phyloP scores from a whole-genome alignment of 495 filamentous ascomycete genomes.

The Penicillium canescens region DNA sequence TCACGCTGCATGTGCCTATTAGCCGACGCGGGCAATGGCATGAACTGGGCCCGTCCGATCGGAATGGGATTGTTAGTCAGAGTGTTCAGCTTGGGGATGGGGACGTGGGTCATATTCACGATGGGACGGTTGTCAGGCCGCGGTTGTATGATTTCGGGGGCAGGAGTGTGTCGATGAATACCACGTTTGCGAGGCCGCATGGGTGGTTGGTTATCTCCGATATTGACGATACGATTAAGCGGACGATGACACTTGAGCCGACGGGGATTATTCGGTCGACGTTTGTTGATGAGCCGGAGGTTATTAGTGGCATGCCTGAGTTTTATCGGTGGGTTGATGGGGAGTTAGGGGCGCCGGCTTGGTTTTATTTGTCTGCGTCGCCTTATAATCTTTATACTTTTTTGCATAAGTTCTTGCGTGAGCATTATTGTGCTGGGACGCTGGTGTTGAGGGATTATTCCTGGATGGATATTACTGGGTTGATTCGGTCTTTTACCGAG shows the following conservation, averaged over 20 bases:
- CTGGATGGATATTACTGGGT: slow-evolving; percentile 81
- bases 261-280: slow-evolving; percentile 80
- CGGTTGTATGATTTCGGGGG: slow-evolving; percentile 35
- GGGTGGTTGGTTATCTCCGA: slow-evolving; percentile 92
- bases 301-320: slow-evolving; percentile 79
- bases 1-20: slow-evolving; percentile 59
- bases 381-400: slow-evolving; percentile 95
- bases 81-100: slow-evolving; percentile 42
- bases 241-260: slow-evolving; percentile 76
- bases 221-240: slow-evolving; percentile 95
- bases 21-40: slow-evolving; percentile 39
- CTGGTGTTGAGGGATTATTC: slow-evolving; percentile 80
- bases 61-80: slow-evolving; percentile 69
- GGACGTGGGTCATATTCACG: slow-evolving; percentile 22
- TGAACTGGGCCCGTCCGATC: slow-evolving; percentile 66
- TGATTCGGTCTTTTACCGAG: slow-evolving; percentile 75
- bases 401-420: slow-evolving; percentile 66
- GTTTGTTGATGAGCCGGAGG: slow-evolving; percentile 70
- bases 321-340: slow-evolving; percentile 67
- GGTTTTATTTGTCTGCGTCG: slow-evolving; percentile 92
- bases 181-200: slow-evolving; percentile 70
- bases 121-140: slow-evolving; percentile 35
- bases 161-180: slow-evolving; percentile 56
- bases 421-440: slow-evolving; percentile 73
- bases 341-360: slow-evolving; percentile 60